These are phyloP conservation scores for Balamuthia mandrillaris DNA, from an alignment of 208 protist species.

Conservation along the genomic window DNA sequence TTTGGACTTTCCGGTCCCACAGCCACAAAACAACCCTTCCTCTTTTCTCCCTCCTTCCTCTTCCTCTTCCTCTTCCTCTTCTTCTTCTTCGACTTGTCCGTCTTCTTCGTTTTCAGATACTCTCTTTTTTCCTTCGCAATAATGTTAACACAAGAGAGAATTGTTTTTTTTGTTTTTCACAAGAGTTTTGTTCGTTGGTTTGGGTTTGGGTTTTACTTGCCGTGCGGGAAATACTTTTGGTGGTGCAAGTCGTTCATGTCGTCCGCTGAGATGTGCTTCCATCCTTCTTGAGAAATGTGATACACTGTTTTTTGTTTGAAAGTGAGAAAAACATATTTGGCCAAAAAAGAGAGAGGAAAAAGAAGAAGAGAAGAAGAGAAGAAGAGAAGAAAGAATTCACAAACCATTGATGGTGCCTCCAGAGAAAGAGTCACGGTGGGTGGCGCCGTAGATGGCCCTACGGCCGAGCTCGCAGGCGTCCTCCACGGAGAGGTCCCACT, in stretches of 20 bases:
- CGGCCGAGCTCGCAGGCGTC: slow-evolving; percentile 96
- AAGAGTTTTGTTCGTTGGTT: neutral
- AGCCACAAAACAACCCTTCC: neutral
- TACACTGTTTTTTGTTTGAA: slow-evolving; percentile 79
- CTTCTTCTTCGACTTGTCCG: neutral
- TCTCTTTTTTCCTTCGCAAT: neutral
- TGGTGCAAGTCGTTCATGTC: slow-evolving; percentile 74
- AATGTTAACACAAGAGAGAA: neutral
- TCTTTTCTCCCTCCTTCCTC: neutral
- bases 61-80: neutral
- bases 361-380: neutral
- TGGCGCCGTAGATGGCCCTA: slow-evolving; percentile 98
- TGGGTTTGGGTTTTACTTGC: neutral
- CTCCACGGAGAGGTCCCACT: slow-evolving; percentile 88
- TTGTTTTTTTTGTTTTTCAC: neutral
- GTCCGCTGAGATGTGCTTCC: slow-evolving; percentile 88
- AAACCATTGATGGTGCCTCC: slow-evolving; percentile 90
- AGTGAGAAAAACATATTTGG: neutral
- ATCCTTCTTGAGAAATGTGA: slow-evolving; percentile 88
- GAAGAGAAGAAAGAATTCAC: slow-evolving; percentile 12
- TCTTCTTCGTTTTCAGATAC: neutral
- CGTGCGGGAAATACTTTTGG: neutral
- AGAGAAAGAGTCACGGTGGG: slow-evolving; percentile 96
- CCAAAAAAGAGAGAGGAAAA: neutral
- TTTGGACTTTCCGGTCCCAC: too few species aligned